Base-by-base conservation (phyloP, 2,329 filamentous ascomycete genomes). In the Neonectria hederae region DNA sequence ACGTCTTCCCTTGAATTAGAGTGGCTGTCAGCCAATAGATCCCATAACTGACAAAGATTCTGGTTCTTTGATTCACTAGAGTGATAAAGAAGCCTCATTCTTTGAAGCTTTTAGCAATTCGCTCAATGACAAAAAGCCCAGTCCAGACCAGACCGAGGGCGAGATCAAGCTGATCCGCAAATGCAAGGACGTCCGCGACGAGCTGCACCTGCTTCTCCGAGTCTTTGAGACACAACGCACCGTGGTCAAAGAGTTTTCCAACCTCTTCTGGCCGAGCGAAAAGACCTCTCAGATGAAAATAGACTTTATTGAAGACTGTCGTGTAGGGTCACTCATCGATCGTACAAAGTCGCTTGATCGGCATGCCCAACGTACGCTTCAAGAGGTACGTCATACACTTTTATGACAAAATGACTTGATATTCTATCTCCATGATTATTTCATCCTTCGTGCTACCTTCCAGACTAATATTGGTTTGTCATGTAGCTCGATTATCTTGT, bases 141-240 rank as follows among this genome's bases (percentile, higher is more conserved):
- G 42, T n/a, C 24, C 21, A 35, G 30, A 35, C n/a, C 17, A 38
- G 19, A 54, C 53, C 40, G 32, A 52, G 48, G 3, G 7, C 17
- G 38, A 48, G 17, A 54, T 69, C 45, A 30, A 57, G 1, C 54
- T 65, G 6, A 63, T 35, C 7, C 52, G 21, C 5, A 28, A 59
- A 21, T 62, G 43, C 54, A 67, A 65, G 35, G 66, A 69, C 22
- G 65, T 69, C 21, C 55, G 66, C 4, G 57, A 66, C 21, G 66
- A 69, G 55, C 28, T 67, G 5, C 61, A 38, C 21, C 40, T 69
- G 3, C 42, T 69, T 5, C 53, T 40, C 2, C 60, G 57, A 3
- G 28, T 69, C 11, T 67, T 69, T 21, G 61, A 65, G 51, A 51
- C 51, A 5, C 66, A 69, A 49, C 30, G 54, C 4, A 52, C 59